Conservation (phyloP, 2,329 filamentous ascomycete species). For the Penicillium sp. region DNA sequence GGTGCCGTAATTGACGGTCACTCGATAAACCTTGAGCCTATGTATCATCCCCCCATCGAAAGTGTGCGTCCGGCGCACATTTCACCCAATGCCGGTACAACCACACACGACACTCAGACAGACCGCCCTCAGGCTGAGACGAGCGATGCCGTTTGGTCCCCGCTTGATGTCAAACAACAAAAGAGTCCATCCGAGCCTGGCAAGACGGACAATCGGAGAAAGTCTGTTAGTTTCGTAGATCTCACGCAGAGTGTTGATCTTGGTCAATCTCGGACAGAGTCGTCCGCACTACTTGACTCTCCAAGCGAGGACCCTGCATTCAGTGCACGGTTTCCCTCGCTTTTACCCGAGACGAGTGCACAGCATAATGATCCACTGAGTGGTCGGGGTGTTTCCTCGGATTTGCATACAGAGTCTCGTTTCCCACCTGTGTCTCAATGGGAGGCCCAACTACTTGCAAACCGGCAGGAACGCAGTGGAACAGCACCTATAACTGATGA, state of each 20-base stretch:
- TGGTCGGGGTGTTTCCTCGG: constrained; percentile 17
- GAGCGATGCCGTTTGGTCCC: not conserved
- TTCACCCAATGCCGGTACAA: not conserved
- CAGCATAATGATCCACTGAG: not conserved
- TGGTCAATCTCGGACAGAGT: not conserved
- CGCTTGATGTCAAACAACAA: not conserved
- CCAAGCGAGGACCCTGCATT: constrained; percentile 34
- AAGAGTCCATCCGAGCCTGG: not conserved
- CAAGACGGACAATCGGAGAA: constrained; percentile 9
- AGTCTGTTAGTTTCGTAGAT: constrained; percentile 21
- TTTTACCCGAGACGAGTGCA: constrained; percentile 24
- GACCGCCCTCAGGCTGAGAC: not conserved
- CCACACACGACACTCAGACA: not conserved
- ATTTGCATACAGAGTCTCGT: constrained; percentile 25
- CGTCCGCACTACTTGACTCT: constrained; percentile 32
- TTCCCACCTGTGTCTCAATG: constrained; percentile 42
- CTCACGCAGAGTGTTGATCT: not conserved
- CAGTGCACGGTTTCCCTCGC: constrained; percentile 37
- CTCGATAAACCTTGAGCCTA: constrained; percentile 43
- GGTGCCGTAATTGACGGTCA: constrained; percentile 41
- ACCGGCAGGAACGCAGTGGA: constrained; percentile 14
- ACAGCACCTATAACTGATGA: not conserved
- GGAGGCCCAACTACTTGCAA: constrained; percentile 37
- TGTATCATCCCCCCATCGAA: constrained; percentile 30
- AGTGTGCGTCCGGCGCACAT: constrained; percentile 9